Evolutionary conservation across 2,329 filamentous ascomycete genomes (phyloP), one percentile per base, ranked within the genome.

Genomic region (Colletotrichum falcatum): DNA sequence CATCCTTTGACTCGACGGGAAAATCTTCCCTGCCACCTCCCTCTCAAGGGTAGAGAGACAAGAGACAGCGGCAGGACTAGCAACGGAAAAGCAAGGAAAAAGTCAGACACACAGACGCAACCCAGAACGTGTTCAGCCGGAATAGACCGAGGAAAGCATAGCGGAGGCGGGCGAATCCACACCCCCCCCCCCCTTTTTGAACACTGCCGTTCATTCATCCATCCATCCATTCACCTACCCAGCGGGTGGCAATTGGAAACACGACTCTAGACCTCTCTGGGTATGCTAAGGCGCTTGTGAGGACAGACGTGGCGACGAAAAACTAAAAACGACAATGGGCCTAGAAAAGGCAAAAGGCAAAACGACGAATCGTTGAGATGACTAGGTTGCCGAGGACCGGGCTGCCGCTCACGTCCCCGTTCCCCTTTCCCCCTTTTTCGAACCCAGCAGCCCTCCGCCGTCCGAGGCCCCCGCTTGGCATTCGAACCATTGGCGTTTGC

Each of bases 401-500:
- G 58, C 2, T 23, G 55, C 49, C 28, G 49, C 26, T 65, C 61
- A 42, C 54, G 28, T 18, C 39, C 54, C 18, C 35, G n/a, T 18
- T 28, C 28, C 8, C 26, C 9, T 18, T 4, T 8, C 20, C 7
- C 16, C 28, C 30, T 20, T 20, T 11, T 51, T 51, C 48, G 26
- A 30, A 35, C 30, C 11, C 53, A n/a, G 42, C 2, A 44, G 5
- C 12, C 6, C n/a, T 46, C 53, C n/a, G 42, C 42, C 30, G 58
- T 37, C 37, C 42, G 33, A 59, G 26, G 42, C 35, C 16, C 20
- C n/a, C 44, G n/a, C 66, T 61, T 66, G 63, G 63, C 63, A 61
- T 35, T 51, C 56, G 49, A 66, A 66, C 62, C 62, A 60, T 61
- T 56, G 66, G 63, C 63, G 30, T 61, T 56, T 61, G 55, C 66